Evolutionary conservation across 2,329 filamentous ascomycete genomes (phyloP), one percentile per base, ranked within the genome.

Genomic region (Magnaporthiopsis incrustans): DNA sequence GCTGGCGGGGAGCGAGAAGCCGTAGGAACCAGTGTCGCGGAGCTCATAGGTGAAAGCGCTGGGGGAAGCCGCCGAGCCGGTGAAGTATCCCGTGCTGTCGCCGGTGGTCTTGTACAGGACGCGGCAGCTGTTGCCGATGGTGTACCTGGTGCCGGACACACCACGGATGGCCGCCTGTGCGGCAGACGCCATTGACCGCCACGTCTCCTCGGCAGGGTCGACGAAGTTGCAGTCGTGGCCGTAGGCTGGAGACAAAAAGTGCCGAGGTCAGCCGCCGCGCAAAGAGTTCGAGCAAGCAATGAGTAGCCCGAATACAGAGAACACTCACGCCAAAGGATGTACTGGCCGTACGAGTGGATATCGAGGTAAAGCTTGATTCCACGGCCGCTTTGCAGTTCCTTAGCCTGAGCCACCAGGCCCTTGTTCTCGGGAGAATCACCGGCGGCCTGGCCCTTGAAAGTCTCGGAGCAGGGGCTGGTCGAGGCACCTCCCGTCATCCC

Each of bases 361-460:
- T 89, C 87, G 67, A 89, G 82, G 73, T 83, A 89, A 2, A 87
- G 77, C 68, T 83, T 81, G 58, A 89, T 75, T 1, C 83, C 82
- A 65, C 81, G 77, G 3, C 68, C 64, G 14, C 69, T 65, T 63
- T 74, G 73, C 63, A 74, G 70, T 25, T 68, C 67, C 60, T 71
- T 67, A n/a, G 76, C 68, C 67, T 73, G 77, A 57, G 69, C 69
- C 7, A 72, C 77, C 10, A 89, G 75, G 0, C 75, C 79, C 66
- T 75, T 75, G 68, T 77, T 84, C 73, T 87, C 85, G 5, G 82
- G 79, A 0, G 81, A 74, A 64, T 79, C 76, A 60, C 74, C 76
- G n/a, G 73, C 70, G 8, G 70, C 65, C 6, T 63, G 12, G 60
- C 77, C 77, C 73, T 73, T 73, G 70, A 76, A 82, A n/a, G 74